Conservation (phyloP, 768 basidiomycete genomes). For the Chalciporus piperatus region DNA sequence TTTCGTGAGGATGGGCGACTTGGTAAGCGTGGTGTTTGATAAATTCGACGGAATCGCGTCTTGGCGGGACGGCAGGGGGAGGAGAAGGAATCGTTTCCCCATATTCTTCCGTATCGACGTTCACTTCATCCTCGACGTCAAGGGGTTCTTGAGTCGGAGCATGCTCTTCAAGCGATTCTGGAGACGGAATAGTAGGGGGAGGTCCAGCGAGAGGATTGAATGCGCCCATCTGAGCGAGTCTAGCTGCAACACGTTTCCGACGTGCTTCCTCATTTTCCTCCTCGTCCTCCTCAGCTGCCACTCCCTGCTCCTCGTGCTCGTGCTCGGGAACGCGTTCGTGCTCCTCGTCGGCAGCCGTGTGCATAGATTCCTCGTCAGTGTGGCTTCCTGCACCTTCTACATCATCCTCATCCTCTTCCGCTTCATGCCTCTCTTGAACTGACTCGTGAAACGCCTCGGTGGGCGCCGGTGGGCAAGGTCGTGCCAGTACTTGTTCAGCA, state of each 20-base stretch:
- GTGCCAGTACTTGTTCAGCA: background rate
- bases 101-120: constrained; percentile 25
- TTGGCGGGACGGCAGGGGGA: constrained; percentile 20
- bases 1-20: background rate
- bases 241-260: constrained; percentile 57
- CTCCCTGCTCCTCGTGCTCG: background rate
- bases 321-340: background rate
- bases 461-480: background rate
- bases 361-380: constrained; percentile 2
- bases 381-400: constrained; percentile 1
- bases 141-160: constrained; percentile 3
- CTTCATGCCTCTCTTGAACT: constrained; percentile 12
- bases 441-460: constrained; percentile 5
- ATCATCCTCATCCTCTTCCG: constrained; percentile 10
- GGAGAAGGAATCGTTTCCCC: constrained; percentile 18
- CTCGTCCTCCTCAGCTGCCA: constrained; percentile 8
- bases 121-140: constrained; percentile 22
- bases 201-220: constrained; percentile 51
- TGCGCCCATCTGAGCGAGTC: constrained; percentile 60
- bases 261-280: constrained; percentile 53
- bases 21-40: constrained; percentile 9
- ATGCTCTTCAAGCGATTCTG: constrained; percentile 13
- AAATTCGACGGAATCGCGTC: constrained; percentile 19
- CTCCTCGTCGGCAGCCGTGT: constrained; percentile 2
- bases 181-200: constrained; percentile 22